A percentile compares a stretch with the other conserved stretches of the same genome.
phyloP scores from a whole-genome alignment of 2,329 filamentous ascomycete species.

The Diaporthe destruens region DNA sequence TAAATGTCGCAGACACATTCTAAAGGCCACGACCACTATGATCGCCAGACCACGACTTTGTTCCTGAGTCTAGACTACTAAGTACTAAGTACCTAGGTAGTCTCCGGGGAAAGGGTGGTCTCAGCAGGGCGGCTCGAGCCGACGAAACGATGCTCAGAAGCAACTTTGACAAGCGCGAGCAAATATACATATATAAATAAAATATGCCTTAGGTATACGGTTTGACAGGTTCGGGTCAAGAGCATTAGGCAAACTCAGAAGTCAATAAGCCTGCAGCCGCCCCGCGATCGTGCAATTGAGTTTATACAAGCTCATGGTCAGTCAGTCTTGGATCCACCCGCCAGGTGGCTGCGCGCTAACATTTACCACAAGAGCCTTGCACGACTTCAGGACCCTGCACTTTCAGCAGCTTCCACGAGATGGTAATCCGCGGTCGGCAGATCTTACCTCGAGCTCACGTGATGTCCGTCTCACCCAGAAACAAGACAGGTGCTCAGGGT shows the following conservation, averaged over 20 bases:
- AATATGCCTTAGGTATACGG: no score
- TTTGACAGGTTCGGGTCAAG: not conserved
- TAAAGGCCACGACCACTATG: not conserved
- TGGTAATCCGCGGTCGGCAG: not conserved
- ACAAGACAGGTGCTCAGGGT: not conserved
- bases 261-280: not conserved
- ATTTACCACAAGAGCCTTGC: no score
- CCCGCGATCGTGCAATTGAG: no score
- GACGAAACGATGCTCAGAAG: not conserved
- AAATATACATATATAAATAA: no score
- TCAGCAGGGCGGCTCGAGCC: not conserved
- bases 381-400: no score
- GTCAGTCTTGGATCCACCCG: no score
- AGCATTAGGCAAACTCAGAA: not conserved
- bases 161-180: not conserved
- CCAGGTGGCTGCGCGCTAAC: no score
- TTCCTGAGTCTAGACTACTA: not conserved
- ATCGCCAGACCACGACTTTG: not conserved
- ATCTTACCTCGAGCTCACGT: slow-evolving; percentile 16
- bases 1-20: not conserved
- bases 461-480: slow-evolving; percentile 4
- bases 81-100: no score
- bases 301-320: not conserved
- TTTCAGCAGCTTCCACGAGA: no score
- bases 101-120: not conserved